Conservation (phyloP, 371 early-diverging fungal species). For the Smittium mucronatum region DNA sequence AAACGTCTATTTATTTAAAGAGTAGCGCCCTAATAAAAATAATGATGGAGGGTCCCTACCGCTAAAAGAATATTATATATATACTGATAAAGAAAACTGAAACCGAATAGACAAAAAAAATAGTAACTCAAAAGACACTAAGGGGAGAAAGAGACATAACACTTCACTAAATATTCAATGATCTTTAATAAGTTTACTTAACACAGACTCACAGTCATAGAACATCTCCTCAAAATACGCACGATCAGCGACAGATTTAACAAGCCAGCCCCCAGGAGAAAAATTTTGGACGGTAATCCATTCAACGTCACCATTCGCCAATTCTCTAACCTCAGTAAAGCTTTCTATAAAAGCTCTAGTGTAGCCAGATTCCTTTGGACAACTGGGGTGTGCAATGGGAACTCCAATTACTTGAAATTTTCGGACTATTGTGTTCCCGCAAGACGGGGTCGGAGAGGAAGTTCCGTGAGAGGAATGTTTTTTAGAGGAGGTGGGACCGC, state of each 20-base stretch:
- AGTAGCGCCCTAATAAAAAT: too few relatives aligned
- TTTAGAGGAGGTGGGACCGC: background rate
- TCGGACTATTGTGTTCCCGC: conserved; percentile 5
- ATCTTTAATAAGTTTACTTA: background rate
- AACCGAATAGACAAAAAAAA: too few relatives aligned
- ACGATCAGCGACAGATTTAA: conserved; percentile 23
- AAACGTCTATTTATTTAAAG: too few relatives aligned
- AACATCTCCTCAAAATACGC: conserved; percentile 4
- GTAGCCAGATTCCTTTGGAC: conserved; percentile 19
- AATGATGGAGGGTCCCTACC: too few relatives aligned
- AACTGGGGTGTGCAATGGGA: conserved; percentile 17
- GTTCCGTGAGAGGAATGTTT: too few relatives aligned
- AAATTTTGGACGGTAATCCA: conserved; percentile 28
- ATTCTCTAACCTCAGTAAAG: conserved; percentile 29
- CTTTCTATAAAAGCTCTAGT: conserved; percentile 28
- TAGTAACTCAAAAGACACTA: too few relatives aligned
- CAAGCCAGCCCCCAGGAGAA: conserved; percentile 27
- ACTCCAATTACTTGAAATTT: conserved; percentile 25
- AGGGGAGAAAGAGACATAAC: too few relatives aligned
- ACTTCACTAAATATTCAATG: background rate
- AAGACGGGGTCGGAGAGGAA: background rate
- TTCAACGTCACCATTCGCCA: conserved; percentile 21
- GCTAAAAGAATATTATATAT: too few relatives aligned
- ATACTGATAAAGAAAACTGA: too few relatives aligned
- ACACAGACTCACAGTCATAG: background rate